phyloP scores from a whole-genome alignment of 2,329 filamentous ascomycete genomes.

The Penicillium carneum region DNA sequence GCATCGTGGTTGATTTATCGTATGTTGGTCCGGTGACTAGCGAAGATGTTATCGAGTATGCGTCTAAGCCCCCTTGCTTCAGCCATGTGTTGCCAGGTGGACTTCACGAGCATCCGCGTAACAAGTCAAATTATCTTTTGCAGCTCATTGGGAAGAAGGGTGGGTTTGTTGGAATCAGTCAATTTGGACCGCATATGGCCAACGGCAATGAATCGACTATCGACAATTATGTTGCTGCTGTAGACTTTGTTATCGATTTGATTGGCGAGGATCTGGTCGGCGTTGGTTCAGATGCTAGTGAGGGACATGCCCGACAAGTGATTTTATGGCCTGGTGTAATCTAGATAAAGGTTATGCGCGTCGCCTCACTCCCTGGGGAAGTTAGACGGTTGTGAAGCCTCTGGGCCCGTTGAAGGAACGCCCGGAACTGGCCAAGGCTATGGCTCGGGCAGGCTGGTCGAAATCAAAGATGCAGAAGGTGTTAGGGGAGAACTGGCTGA shows the following conservation, averaged over 20 bases:
- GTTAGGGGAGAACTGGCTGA: not conserved
- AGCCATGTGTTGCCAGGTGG: not conserved
- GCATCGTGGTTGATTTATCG: not conserved
- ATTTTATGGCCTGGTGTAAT: not conserved
- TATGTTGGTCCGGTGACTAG: not conserved
- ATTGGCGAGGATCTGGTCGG: not conserved
- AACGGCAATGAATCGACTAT: not conserved
- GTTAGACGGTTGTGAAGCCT: not conserved
- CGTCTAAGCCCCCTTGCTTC: not conserved
- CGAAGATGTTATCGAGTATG: not conserved
- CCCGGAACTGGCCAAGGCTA: not conserved
- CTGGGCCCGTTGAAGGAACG: not conserved
- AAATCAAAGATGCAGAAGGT: not conserved
- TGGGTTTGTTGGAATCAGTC: not conserved
- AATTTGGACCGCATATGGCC: not conserved
- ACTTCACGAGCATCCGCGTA: not conserved
- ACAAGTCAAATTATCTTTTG: not conserved
- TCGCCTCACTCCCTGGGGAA: not conserved
- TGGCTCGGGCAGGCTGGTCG: not conserved
- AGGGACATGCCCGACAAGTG: not conserved
- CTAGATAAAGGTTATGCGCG: not conserved
- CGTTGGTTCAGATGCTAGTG: not conserved
- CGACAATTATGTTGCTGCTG: not conserved
- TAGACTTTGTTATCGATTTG: not conserved
- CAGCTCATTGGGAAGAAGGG: not conserved